These are phyloP conservation scores for Botrytis deweyae DNA, from an alignment of 2,329 filamentous ascomycete genomes.

Conservation along the genomic window DNA sequence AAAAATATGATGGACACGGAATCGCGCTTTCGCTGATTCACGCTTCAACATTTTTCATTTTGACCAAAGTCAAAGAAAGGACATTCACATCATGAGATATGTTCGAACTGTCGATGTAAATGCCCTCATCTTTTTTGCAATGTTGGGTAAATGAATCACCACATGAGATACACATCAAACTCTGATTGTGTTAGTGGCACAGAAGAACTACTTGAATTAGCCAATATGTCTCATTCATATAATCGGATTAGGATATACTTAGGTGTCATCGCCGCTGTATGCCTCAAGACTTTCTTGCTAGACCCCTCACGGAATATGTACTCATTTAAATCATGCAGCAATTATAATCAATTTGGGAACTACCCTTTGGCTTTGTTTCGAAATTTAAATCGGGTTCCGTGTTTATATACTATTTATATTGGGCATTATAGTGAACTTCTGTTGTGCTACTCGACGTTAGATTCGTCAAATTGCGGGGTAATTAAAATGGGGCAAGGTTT, in stretches of 20 bases:
- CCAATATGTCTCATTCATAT: rapidly evolving
- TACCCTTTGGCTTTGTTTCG: background rate
- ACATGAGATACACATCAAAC: background rate
- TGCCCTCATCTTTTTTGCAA: background rate
- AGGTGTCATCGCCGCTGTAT: too few relatives aligned
- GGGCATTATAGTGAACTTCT: background rate
- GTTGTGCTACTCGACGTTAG: background rate
- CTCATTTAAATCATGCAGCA: background rate
- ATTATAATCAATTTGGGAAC: background rate
- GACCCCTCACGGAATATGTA: background rate
- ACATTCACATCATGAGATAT: background rate
- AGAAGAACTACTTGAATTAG: background rate
- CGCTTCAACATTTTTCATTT: background rate
- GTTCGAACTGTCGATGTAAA: background rate
- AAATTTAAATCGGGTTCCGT: background rate
- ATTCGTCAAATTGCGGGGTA: background rate
- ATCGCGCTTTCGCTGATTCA: background rate
- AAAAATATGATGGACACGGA: background rate
- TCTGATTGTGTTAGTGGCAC: background rate
- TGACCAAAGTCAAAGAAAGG: background rate
- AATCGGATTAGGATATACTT: background rate
- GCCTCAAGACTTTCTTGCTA: background rate
- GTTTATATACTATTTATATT: background rate
- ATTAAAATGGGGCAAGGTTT: background rate
- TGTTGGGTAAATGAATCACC: too few relatives aligned